Evolutionary conservation across 2,329 filamentous ascomycete genomes (phyloP), one percentile per base, ranked within the genome.

Genomic region (Fusarium globosum): DNA sequence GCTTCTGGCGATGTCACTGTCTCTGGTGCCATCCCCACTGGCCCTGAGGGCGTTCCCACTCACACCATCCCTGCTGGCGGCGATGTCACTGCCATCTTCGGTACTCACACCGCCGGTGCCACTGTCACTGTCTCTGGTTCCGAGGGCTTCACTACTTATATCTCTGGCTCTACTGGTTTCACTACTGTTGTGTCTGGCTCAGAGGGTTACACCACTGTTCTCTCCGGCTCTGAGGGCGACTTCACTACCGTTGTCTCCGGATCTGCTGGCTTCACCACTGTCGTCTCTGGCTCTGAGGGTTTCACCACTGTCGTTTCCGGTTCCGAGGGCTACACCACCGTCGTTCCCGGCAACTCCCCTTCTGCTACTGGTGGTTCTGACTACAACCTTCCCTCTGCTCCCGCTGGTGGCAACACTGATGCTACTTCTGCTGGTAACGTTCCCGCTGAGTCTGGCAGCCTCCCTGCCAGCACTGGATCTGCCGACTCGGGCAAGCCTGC

Each of bases 81-180:
- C 15, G 68, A 59, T 26, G 67, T 65, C 39, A 71, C 68, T 56
- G 68, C 38, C n/a, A 71, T 67, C 61, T 70, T 71, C 41, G 62
- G 67, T 10, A 69, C 68, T 35, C 49, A 65, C 20, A 56, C 64
- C 11, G 38, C 59, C 14, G 59, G 59, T 42, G 61, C 43, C 20
- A 61, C 55, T 3, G 61, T 61, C 28, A 61, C 56, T 28, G 55
- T 64, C 20, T 49, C 61, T 15, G 61, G 56, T 13, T 61, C 59
- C 18, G 39, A 61, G 49, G 59, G 59, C 33, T 58, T 61, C 59
- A 61, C 59, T 7, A 61, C 59, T 9, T 61, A 61, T 23, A 35
- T 48, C 23, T 46, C 65, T 57, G 64, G 65, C 14, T 67, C 65
- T 60, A 36, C 56, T 36, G 65, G 65, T 41, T 41, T 28, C n/a